phyloP scores from a whole-genome alignment of 2,329 filamentous ascomycete genomes.

The Ophiocordyceps camponoti-rufipedis region DNA sequence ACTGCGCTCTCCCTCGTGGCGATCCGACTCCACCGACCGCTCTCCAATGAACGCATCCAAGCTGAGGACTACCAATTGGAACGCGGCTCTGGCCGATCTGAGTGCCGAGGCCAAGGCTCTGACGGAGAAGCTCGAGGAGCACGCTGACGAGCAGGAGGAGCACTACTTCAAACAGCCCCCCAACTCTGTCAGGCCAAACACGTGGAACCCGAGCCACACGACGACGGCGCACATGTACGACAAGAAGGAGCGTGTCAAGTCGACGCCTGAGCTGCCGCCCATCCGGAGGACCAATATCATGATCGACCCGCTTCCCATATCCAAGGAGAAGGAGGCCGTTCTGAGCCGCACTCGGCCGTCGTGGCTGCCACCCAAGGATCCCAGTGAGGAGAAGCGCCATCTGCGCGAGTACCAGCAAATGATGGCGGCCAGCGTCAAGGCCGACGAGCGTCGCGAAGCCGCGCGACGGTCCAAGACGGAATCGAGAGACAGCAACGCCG shows the following conservation, averaged over 20 bases:
- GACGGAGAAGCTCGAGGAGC: conserved; percentile 66
- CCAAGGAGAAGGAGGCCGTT: conserved; percentile 73
- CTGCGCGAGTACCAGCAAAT: conserved; percentile 71
- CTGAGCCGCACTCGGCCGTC: conserved; percentile 64
- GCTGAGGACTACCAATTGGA: conserved; percentile 56
- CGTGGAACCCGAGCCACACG: conserved; percentile 18
- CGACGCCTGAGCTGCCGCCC: conserved; percentile 52
- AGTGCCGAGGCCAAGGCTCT: conserved; percentile 56
- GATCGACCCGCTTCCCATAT: conserved; percentile 69
- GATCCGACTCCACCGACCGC: conserved; percentile 22
- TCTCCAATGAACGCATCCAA: conserved; percentile 23
- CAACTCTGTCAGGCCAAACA: conserved; percentile 17
- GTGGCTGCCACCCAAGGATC: conserved; percentile 75
- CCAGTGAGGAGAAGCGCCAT: conserved; percentile 79
- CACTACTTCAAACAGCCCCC: conserved; percentile 14
- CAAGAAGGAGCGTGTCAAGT: conserved; percentile 38
- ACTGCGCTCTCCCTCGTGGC: conserved; percentile 37
- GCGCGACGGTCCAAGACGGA: conserved; percentile 31
- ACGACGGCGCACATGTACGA: conserved; percentile 16
- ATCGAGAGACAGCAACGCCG: conserved; percentile 34
- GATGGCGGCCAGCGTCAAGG: conserved; percentile 47
- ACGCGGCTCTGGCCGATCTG: conserved; percentile 46
- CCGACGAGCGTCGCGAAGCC: conserved; percentile 40
- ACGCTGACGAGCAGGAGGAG: conserved; percentile 42
- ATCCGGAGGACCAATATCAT: conserved; percentile 59